phyloP scores from a whole-genome alignment of 1,284 basidiomycete species.

The Amylostereum areolatum region DNA sequence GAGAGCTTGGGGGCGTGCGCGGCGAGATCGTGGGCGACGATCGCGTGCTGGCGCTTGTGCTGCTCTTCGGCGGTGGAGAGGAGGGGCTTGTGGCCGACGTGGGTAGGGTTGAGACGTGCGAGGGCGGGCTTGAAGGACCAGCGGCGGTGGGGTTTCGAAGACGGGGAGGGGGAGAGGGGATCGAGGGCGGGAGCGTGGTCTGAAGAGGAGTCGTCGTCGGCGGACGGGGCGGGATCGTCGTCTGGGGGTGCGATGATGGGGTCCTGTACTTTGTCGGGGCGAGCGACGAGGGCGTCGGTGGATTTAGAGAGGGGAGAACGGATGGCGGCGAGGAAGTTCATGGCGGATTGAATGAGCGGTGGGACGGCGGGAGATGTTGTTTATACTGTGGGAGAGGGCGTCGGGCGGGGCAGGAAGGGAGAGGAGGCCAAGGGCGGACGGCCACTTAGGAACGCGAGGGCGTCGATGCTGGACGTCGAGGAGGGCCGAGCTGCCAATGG shows the following conservation, averaged over 20 bases:
- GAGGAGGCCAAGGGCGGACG: too few species aligned
- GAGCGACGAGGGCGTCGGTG: neutral
- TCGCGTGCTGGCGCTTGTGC: conserved; percentile 19
- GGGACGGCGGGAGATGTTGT: neutral
- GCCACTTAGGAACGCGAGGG: neutral
- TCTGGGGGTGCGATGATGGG: neutral
- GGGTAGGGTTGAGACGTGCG: conserved; percentile 13
- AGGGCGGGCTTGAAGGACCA: conserved; percentile 3
- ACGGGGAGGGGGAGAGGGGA: neutral
- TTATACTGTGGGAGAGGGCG: too few species aligned
- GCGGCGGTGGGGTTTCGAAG: neutral
- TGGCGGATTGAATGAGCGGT: neutral
- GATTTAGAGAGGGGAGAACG: neutral
- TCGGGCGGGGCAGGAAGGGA: too few species aligned
- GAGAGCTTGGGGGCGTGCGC: conserved; percentile 19
- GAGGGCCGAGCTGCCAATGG: too few species aligned
- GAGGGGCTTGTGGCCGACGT: neutral
- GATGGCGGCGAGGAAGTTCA: neutral
- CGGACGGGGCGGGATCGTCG: neutral
- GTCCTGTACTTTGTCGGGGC: neutral
- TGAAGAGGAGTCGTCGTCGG: neutral
- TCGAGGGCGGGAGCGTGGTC: neutral
- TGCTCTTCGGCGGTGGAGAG: conserved; percentile 25
- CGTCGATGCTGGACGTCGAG: neutral
- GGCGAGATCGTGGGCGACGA: neutral